Base-by-base conservation (phyloP, 192 early-diverging fungal genomes). In the Rhizoclosmatium globosum region DNA sequence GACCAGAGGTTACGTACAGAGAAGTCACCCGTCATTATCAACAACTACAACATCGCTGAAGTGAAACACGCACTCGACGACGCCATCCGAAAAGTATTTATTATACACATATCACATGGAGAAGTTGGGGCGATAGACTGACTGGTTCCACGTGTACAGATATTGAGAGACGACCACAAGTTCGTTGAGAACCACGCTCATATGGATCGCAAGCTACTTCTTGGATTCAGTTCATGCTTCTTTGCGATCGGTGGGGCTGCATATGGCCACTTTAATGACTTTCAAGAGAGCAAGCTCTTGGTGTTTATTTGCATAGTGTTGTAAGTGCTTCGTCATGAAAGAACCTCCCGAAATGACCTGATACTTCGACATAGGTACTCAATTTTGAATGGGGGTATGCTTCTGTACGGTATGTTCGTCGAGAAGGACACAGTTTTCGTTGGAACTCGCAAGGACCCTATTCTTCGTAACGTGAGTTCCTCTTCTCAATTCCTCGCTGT, bases 121-220 rank as follows among this genome's bases (percentile, higher is more conserved):
- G 50, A 53, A 17, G 17, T 53, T 53, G 50, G 50, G 50, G 50
- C 17, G 6, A 13, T 53, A 7, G 50, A 53, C 50, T 13, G 50
- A 13, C 31, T 31, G 31, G 31, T 31, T 31, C 31, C 31, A 31
- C 31, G 31, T 31, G 31, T 31, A 31, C 50, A 53, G 6, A 53
- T 53, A 53, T 53, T 53, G 17, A 53, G 9, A 53, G 50, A 53
- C 2, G 83, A 85, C 74, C 68, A 74, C 76, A 69, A 75, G 13
- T 87, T 85, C 71, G 64, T 39, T 3, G 83, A 97, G 84, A 89
- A 88, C 82, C 91, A 95, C 82, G 89, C 85, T 38, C 96, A 96
- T 79, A 91, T 92, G 3, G 94, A 97, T 79, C 87, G 89, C 69
- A 94, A 94, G 79, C 91, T 97, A 2, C 68, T 93, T 13, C 85